Conservation (phyloP, 1,139 yeast genomes). For the Debaryomyces udenii region DNA sequence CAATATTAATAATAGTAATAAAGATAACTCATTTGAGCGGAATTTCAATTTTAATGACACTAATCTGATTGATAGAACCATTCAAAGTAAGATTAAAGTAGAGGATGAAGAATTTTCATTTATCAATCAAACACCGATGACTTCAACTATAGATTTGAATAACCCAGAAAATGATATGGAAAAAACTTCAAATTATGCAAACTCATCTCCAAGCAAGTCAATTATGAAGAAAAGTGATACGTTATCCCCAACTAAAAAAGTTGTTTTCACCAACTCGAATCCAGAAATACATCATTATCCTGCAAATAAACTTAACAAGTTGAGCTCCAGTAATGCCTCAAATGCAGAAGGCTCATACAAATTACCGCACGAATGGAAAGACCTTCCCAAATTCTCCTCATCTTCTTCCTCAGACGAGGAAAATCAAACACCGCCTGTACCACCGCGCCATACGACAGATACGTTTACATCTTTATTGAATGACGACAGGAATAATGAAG, state of each 20-base stretch:
- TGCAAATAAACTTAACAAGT: slow-evolving; percentile 15
- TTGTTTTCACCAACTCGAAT: slow-evolving; percentile 36
- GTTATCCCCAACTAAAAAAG: slow-evolving; percentile 41
- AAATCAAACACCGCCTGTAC: slow-evolving; percentile 36
- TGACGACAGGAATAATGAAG: slow-evolving; percentile 18
- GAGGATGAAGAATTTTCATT: slow-evolving; percentile 35
- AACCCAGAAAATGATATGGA: slow-evolving; percentile 12
- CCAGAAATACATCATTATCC: slow-evolving; percentile 44
- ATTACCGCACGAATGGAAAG: slow-evolving; percentile 32
- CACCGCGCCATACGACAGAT: slow-evolving; percentile 22
- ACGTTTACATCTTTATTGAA: slow-evolving; percentile 21
- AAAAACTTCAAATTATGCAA: slow-evolving; percentile 10
- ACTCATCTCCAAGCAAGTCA: slow-evolving; percentile 42
- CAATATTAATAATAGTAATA: slow-evolving; percentile 8
- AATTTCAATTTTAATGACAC: slow-evolving; percentile 31
- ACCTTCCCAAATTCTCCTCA: slow-evolving; percentile 16
- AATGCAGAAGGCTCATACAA: slow-evolving; percentile 3
- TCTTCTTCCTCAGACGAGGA: slow-evolving; percentile 16
- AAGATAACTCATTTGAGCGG: slow-evolving; percentile 25
- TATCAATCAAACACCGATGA: slow-evolving; percentile 32
- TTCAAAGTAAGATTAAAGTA: slow-evolving; percentile 15
- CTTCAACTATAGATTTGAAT: slow-evolving; percentile 26
- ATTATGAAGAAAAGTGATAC: slow-evolving; percentile 40
- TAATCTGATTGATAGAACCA: slow-evolving; percentile 20
- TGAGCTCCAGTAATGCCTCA: slow-evolving; percentile 15